phyloP scores from a whole-genome alignment of 768 basidiomycete species.

The Mycena epipterygia region DNA sequence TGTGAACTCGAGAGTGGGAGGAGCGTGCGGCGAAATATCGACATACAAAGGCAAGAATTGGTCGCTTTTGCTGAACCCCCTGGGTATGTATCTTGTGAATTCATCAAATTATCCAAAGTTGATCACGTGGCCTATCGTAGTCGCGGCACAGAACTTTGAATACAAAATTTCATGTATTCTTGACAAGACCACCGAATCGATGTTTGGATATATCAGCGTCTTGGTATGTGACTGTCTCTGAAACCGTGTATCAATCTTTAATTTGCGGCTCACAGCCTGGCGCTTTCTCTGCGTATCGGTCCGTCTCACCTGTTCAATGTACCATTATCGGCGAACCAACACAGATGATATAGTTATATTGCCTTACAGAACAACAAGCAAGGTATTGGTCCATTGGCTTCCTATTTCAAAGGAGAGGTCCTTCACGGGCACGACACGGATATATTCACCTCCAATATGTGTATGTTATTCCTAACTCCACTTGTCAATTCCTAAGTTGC shows the following conservation, averaged over 20 bases:
- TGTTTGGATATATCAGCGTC: conserved; percentile 98
- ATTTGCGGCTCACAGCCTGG: conserved; percentile 69
- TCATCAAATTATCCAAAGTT: background rate
- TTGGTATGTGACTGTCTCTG: conserved; percentile 61
- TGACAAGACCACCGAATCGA: conserved; percentile 85
- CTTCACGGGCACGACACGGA: conserved; percentile 88
- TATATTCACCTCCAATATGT: conserved; percentile 98
- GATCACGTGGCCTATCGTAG: conserved; percentile 42
- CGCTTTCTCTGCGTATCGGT: conserved; percentile 93
- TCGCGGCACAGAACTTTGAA: conserved; percentile 86
- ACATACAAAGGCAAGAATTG: conserved; percentile 80
- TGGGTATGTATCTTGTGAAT: conserved; percentile 12
- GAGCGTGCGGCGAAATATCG: conserved; percentile 97
- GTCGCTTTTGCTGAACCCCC: conserved; percentile 31
- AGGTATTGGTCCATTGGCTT: conserved; percentile 90
- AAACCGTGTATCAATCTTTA: background rate
- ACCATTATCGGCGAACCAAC: conserved; percentile 9
- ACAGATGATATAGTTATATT: conserved; percentile 68
- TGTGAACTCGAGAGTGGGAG: conserved; percentile 90
- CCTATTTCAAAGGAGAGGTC: conserved; percentile 97
- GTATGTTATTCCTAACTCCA: conserved; percentile 56
- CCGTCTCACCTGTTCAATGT: conserved; percentile 25
- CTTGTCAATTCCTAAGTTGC: conserved; percentile 24
- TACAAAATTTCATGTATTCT: conserved; percentile 83
- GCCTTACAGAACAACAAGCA: conserved; percentile 88